Base-by-base conservation (phyloP, 2,329 filamentous ascomycete genomes). In the Stagonosporopsis tanaceti region DNA sequence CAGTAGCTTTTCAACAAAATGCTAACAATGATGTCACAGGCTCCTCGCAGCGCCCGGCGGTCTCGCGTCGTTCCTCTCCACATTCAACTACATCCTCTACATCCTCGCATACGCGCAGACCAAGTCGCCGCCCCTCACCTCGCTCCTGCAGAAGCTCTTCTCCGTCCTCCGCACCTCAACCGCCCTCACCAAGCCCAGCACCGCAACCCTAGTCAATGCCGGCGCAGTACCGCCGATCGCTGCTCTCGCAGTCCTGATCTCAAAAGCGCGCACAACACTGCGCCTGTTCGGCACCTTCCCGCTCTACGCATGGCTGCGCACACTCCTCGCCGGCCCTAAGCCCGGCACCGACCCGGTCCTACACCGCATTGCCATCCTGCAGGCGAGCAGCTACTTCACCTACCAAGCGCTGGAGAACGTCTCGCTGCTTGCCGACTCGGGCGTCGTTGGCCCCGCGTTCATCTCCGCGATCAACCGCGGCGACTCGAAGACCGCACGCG, bases 31-130 rank as follows among this genome's bases (percentile, higher is more conserved):
- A 46, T 12, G 24, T 46, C 41, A 54, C 50, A 81, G 79, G 69
- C 68, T 80, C 25, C 72, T 81, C 46, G 76, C 77, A 54, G 74
- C 70, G 41, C 79, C 79, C 20, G 78, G 79, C 68, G 79, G 79
- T 41, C 73, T 80, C 62, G 76, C 72, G 60, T 65, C 78, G 22
- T 78, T 79, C 71, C 78, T 81, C 65, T 79, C 78, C 46, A 80
- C 78, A 44, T 74, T 80, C 70, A 81, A 80, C 69, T 80, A 80
- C 70, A 73, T 74, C 48, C 75, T 80, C 63, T 80, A 80, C 68
- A 73, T 80, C 52, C 73, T 80, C 61, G 74, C 77, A 35, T 78
- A 79, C 68, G 68, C 78, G 40, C 76, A 79, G 53, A 69, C 77
- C 14, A 78, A 76, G 53, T 72, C 73, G 4, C 66, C 71, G 12